Conservation (phyloP, 345 rosid genomes). For the Capsella bursapastoris region DNA sequence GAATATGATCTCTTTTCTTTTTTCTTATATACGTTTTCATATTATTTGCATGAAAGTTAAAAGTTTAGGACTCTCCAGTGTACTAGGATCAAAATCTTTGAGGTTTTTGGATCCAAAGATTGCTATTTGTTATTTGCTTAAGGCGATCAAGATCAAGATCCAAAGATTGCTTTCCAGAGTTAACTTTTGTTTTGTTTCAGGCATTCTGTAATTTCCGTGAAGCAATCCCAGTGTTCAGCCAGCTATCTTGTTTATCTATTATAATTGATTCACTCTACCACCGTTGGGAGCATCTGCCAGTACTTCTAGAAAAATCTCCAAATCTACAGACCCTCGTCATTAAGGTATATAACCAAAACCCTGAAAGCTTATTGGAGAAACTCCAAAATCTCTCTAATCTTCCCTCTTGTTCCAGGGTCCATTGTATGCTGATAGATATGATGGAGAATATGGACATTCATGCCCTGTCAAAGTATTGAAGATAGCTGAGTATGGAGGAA, state of each 20-base stretch:
- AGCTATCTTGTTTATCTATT: conserved; percentile 2
- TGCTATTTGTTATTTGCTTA: no score
- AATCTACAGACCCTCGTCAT: conserved; percentile 3
- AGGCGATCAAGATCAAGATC: no score
- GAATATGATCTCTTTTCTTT: neutral
- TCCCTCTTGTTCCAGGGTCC: conserved; percentile 5
- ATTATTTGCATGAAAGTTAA: no score
- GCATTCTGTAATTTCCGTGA: neutral
- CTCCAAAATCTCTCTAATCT: neutral
- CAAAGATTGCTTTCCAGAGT: neutral
- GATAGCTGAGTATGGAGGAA: neutral
- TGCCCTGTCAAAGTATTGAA: conserved; percentile 8
- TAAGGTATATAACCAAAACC: conserved; percentile 7
- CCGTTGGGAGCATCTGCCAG: neutral
- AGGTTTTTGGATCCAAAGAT: no score
- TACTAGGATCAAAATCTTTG: no score
- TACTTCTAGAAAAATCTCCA: neutral
- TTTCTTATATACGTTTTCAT: no score
- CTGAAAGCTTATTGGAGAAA: neutral
- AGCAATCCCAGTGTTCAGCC: conserved; percentile 12
- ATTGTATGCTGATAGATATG: neutral
- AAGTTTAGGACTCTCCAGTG: no score
- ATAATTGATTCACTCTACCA: neutral
- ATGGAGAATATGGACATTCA: neutral
- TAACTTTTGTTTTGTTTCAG: neutral